Base-by-base conservation (phyloP, 306 rosid species). In the Vicia villosa region DNA sequence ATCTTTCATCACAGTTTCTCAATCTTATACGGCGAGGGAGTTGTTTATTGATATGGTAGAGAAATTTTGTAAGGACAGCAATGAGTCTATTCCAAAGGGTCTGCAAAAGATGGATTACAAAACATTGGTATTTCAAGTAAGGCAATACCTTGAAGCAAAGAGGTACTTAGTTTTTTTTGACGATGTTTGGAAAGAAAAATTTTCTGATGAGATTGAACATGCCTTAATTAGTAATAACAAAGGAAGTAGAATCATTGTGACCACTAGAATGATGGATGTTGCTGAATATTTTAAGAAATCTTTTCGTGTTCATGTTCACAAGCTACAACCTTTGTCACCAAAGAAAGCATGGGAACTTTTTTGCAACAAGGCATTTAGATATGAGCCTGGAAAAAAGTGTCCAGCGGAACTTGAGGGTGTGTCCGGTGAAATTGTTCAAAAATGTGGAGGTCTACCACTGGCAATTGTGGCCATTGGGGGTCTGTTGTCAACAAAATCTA, bases 381-480 rank as follows among this genome's bases (percentile, higher is more conserved):
- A 24, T 24, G 63, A 19, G 14, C 2, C 28, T 24, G 28, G 28
- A 24, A 24, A 24, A 24, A 24, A 14, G 3, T 81, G 84, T 65
- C 80, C 77, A 1, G 0, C 0, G 2, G 62, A 70, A 5, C 72
- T 80, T 9, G 55, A 64, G 8, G 21, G 22, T 0, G 13, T 75
- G 22, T 80, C 80, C 1, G 6, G 0, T 1, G 66, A 70, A 43
- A 64, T 80, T 21, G 61, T 75, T 5, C 2, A 63, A 57, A 80
- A 52, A 57, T 80, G 80, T 10, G 24, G 20, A 45, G 76, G 79
- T 36, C 55, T 79, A 16, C 83, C 83, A 3, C 34, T 74, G 0
- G 76, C 79, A 30, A 80, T 80, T 57, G 69, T 70, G 8, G 74
- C 72, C 34, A 69, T 64, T 47, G 80, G 60, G 1, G 55, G 77